A percentile compares a stretch with the other conserved stretches of the same genome.
phyloP scores from a whole-genome alignment of 805 yeast species.

The Lipomyces anomalus region DNA sequence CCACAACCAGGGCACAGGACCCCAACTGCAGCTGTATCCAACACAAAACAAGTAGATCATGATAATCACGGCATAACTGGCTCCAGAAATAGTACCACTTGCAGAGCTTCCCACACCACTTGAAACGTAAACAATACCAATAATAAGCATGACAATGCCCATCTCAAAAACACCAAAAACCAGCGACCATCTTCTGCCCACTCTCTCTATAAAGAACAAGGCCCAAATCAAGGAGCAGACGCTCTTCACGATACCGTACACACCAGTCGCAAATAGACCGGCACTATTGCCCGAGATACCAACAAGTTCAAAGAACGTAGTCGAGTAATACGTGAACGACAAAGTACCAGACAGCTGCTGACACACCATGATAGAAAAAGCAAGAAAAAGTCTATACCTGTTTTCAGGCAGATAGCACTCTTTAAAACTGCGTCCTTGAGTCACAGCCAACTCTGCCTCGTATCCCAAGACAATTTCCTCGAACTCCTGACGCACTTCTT shows the following conservation, averaged over 20 bases:
- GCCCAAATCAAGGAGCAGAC: conserved; percentile 23
- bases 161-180: conserved; percentile 25
- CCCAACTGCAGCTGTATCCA: conserved; percentile 19
- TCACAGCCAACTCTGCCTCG: conserved; percentile 11
- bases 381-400: conserved; percentile 14
- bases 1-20: conserved; percentile 21
- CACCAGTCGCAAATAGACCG: conserved; percentile 22
- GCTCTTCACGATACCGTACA: conserved; percentile 22
- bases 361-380: conserved; percentile 14
- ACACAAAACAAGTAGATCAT: conserved; percentile 17
- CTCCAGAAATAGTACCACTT: background rate
- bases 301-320: conserved; percentile 41
- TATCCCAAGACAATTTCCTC: conserved; percentile 26
- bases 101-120: background rate
- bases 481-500: conserved; percentile 39
- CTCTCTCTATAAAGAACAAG: conserved; percentile 26
- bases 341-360: conserved; percentile 40
- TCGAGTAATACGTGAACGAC: conserved; percentile 45
- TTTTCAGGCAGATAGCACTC: conserved; percentile 9
- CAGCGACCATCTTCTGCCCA: conserved; percentile 27
- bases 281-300: conserved; percentile 41
- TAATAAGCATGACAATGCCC: conserved; percentile 24
- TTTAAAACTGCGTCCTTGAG: conserved; percentile 13
- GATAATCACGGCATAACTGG: conserved; percentile 20
- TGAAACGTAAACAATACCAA: conserved; percentile 19